Base-by-base conservation (phyloP, 2,329 filamentous ascomycete genomes). In the Aspergillus terreus region DNA sequence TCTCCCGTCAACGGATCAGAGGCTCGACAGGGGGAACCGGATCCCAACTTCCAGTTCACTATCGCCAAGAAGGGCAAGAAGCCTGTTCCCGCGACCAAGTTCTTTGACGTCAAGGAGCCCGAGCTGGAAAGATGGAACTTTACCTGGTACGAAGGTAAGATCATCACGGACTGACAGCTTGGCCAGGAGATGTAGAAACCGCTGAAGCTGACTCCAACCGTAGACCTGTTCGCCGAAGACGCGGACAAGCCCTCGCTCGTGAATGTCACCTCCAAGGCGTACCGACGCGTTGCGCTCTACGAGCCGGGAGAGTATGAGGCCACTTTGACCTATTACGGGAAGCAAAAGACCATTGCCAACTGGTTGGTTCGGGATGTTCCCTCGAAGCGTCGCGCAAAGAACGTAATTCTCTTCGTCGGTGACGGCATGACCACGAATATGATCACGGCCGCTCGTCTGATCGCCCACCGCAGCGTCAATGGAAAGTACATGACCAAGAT, bases 371-470 rank as follows among this genome's bases (percentile, higher is more conserved):
- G 88, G 33, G 83, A 88, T 45, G 72, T 92, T 27, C 78, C 82
- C 33, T 79, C 83, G 51, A 77, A 82, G 68, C 85, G 87, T 71
- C 88, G 83, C 75, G 85, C 88, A 36, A 94, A 92, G 81, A 94
- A 94, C 59, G 83, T 94, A 58, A 83, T 94, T 61, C 79, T 94
- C 57, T 95, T 94, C 73, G 89, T 95, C 58, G 90, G 90, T 67
- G 81, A 83, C 51, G 82, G 79, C 27, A 81, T 82, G 79, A 82
- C 79, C 3, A 74, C 71, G 14, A 73, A 72, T 58, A 74, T 73
- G 71, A 72, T 73, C 54, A 73, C 70, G 35, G 90, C 90, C 40
- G 89, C 89, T 49, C 86, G 90, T 58, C 78, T 94, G 50, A 84
- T 95, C 50, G 89, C 80, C 15, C 90, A 95, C 77, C 87, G 90